phyloP scores from a whole-genome alignment of 1,139 yeast species.

The Saccharomyces hybrid region DNA sequence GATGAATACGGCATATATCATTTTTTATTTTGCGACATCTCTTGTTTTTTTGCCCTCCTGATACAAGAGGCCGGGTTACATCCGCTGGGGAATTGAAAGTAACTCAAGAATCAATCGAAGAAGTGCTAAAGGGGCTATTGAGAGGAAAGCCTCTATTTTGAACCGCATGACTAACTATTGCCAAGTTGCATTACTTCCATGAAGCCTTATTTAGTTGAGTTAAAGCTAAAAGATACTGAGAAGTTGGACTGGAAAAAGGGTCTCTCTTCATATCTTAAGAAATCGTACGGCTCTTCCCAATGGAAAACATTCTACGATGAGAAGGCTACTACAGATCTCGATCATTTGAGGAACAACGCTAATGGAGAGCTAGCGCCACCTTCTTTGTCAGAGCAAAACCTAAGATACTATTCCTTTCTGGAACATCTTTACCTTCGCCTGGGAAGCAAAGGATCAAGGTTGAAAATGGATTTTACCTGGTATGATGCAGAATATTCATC shows the following conservation, averaged over 20 bases:
- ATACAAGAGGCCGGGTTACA: background rate
- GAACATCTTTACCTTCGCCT: conserved; percentile 73
- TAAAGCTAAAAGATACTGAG: conserved; percentile 29
- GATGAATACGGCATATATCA: background rate
- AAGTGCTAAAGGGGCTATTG: background rate
- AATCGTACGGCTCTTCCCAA: conserved; percentile 27
- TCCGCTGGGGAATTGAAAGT: background rate
- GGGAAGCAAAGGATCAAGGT: conserved; percentile 54
- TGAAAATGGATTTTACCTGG: conserved; percentile 70
- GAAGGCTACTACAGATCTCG: conserved; percentile 21
- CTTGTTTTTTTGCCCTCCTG: background rate
- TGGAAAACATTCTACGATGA: conserved; percentile 30
- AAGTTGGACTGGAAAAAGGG: conserved; percentile 27
- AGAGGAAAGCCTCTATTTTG: background rate
- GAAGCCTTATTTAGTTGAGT: conserved; percentile 23
- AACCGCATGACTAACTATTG: background rate
- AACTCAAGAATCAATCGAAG: background rate
- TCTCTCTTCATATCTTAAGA: conserved; percentile 25
- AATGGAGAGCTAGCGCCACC: conserved; percentile 46
- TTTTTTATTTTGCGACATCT: background rate
- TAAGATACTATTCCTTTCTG: conserved; percentile 72
- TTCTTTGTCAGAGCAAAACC: conserved; percentile 43
- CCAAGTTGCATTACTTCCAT: conserved; percentile 8
- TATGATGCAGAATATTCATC: conserved; percentile 50
- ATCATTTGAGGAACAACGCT: conserved; percentile 31